phyloP scores from a whole-genome alignment of 257 asterid species.

The Solanum lignicaule region DNA sequence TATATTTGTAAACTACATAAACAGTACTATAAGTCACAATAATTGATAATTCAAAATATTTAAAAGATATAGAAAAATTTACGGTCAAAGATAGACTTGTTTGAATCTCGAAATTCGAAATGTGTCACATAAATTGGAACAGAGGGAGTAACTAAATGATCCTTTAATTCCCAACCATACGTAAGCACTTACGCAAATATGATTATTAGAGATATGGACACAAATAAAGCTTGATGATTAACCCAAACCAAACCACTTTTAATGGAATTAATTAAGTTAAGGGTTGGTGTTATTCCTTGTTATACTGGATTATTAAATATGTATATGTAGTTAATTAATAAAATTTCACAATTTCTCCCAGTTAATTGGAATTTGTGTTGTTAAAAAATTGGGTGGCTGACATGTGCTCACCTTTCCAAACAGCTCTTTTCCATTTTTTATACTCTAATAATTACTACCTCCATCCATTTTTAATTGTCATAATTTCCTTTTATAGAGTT shows the following conservation, averaged over 20 bases:
- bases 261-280: not conserved
- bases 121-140: no score
- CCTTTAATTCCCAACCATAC: not conserved
- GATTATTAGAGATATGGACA: not conserved
- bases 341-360: not conserved
- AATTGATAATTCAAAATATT: no score
- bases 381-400: not conserved
- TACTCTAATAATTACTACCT: not conserved
- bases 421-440: not conserved
- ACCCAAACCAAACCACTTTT: not conserved
- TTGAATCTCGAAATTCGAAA: no score
- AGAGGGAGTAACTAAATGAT: not conserved
- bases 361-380: not conserved
- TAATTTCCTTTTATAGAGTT: no score
- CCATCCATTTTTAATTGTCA: no score
- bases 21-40: no score
- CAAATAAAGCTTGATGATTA: not conserved
- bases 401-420: not conserved
- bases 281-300: not conserved
- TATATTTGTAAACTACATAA: no score
- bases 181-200: constrained; percentile 35
- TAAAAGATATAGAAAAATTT: no score
- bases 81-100: no score
- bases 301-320: not conserved
- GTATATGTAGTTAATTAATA: not conserved